These are phyloP conservation scores for Sphaerulina musiva DNA, from an alignment of 2,329 filamentous ascomycete species.

Conservation along the genomic window DNA sequence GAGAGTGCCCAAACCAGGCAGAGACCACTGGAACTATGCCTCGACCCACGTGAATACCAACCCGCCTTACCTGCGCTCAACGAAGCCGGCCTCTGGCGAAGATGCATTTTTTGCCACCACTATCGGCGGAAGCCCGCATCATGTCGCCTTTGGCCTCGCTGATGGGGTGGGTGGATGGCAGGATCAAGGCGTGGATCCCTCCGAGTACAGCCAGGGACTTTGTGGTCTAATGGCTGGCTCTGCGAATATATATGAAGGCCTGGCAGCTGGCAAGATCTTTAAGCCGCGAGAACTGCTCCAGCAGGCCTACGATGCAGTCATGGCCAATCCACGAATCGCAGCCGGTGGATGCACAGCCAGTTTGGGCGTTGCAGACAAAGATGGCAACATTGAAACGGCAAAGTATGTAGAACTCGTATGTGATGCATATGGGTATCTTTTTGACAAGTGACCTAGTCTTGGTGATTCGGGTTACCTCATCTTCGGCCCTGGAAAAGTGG, in stretches of 20 bases:
- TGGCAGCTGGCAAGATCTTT: constrained; percentile 20
- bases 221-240: constrained; percentile 79
- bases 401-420: constrained; percentile 49
- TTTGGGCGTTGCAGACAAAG: constrained; percentile 66
- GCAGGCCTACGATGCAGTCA: constrained; percentile 74
- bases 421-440: not conserved
- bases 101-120: constrained; percentile 90
- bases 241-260: constrained; percentile 39
- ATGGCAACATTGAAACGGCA: constrained; percentile 76
- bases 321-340: constrained; percentile 62
- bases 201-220: constrained; percentile 88
- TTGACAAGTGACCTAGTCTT: constrained; percentile 42
- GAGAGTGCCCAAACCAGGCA: constrained; percentile 46
- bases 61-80: constrained; percentile 43
- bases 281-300: constrained; percentile 66
- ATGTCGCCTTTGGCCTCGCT: constrained; percentile 79
- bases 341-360: constrained; percentile 91
- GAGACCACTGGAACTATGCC: constrained; percentile 36
- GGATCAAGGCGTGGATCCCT: constrained; percentile 85
- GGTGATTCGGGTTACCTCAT: constrained; percentile 93
- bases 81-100: constrained; percentile 70
- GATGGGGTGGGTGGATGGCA: constrained; percentile 96
- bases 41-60: constrained; percentile 32
- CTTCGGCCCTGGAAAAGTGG: constrained; percentile 75
- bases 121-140: constrained; percentile 59